These are phyloP conservation scores for Sarcomyxa edulis DNA, from an alignment of 768 basidiomycete species.

Conservation along the genomic window DNA sequence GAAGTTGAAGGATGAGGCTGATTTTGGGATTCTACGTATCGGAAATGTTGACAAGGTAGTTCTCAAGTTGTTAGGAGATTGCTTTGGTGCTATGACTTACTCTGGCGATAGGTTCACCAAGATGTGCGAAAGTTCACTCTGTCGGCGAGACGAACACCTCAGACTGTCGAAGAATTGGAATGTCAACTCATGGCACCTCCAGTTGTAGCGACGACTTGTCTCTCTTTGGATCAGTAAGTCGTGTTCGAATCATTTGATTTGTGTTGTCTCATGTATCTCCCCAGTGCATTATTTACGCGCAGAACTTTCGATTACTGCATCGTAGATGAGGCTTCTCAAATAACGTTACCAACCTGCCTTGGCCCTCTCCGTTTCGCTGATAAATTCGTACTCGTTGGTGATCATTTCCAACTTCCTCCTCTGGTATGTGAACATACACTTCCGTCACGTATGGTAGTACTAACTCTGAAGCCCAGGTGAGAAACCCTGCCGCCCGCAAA, in stretches of 20 bases:
- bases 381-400: slow-evolving; percentile 91
- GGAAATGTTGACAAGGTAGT: slow-evolving; percentile 90
- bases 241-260: not conserved
- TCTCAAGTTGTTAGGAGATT: not conserved
- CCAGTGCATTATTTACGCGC: slow-evolving; percentile 77
- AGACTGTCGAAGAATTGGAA: slow-evolving; percentile 79
- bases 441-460: not conserved
- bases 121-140: slow-evolving; percentile 71
- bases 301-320: slow-evolving; percentile 95
- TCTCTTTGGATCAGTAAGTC: slow-evolving; percentile 90
- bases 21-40: slow-evolving; percentile 74
- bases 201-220: slow-evolving; percentile 93
- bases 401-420: slow-evolving; percentile 96
- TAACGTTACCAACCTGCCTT: slow-evolving; percentile 91
- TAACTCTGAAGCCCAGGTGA: slow-evolving; percentile 49
- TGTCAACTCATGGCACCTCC: slow-evolving; percentile 80
- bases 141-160: slow-evolving; percentile 45
- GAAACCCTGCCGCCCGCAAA: slow-evolving; percentile 70
- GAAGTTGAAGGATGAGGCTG: slow-evolving; percentile 61
- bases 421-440: slow-evolving; percentile 45
- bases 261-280: slow-evolving; percentile 20
- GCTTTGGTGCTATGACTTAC: slow-evolving; percentile 1
- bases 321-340: slow-evolving; percentile 97
- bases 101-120: slow-evolving; percentile 65
- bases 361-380: slow-evolving; percentile 90